Percentiles rank a stretch among this genome's conserved stretches.
Conservation (phyloP, 192 early-diverging fungal species). For the Funneliformis geosporum region DNA sequence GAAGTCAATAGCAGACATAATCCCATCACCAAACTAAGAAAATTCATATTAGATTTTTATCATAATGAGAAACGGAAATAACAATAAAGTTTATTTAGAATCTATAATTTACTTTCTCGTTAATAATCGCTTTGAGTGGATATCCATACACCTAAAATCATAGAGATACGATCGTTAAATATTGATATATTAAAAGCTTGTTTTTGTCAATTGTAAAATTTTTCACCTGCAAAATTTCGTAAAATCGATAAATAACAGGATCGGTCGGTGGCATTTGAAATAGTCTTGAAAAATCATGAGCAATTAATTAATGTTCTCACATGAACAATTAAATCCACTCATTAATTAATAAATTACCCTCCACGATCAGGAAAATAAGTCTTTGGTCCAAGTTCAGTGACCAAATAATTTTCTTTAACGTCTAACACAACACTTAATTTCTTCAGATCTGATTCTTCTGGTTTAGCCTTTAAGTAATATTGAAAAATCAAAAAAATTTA, state of each 20-base stretch:
- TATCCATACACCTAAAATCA: constrained; percentile 39
- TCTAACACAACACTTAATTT: constrained; percentile 39
- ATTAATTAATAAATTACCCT: constrained; percentile 36
- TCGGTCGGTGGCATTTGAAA: constrained; percentile 45
- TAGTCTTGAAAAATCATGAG: constrained; percentile 27
- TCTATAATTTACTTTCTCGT: constrained; percentile 42
- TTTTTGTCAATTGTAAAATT: background rate
- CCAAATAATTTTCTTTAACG: constrained; percentile 37
- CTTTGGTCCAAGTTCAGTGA: constrained; percentile 33
- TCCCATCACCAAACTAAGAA: constrained; percentile 53
- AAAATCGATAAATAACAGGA: constrained; percentile 49
- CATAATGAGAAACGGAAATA: background rate
- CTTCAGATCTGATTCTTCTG: constrained; percentile 36
- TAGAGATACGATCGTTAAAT: background rate
- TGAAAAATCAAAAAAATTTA: background rate
- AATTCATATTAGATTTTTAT: background rate
- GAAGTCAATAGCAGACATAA: constrained; percentile 53
- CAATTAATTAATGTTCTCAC: background rate
- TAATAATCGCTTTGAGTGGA: constrained; percentile 46
- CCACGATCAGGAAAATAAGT: constrained; percentile 46
- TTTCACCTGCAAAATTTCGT: constrained; percentile 45
- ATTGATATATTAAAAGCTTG: background rate
- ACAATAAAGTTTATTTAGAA: background rate
- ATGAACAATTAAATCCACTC: background rate
- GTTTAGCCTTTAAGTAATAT: constrained; percentile 40